Base-by-base conservation (phyloP, 2,329 filamentous ascomycete genomes). In the Colletotrichum sp. region DNA sequence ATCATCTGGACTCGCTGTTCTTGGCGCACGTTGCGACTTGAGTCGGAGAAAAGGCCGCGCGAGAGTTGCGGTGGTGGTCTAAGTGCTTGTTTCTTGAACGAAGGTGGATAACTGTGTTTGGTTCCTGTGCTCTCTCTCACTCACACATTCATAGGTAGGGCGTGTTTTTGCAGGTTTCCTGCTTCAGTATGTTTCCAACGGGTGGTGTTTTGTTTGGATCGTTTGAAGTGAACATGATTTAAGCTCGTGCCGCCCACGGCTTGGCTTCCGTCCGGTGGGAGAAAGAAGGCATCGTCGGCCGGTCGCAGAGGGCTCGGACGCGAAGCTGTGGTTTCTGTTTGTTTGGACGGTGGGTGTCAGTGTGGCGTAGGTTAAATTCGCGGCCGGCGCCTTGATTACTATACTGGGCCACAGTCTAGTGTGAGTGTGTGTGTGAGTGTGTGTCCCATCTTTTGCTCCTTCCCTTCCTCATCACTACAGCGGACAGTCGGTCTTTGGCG, bases 11-110 rank as follows among this genome's bases (percentile, higher is more conserved):
- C 21, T 75, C 73, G 69, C 38, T 30, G 18, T 69, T 55, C 73
- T 75, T 75, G 73, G 69, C 69, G 63, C 69, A 75, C 73, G 73
- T 73, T 73, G 73, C 58, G 58, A 75, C 56, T 71, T 71, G 67
- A 65, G 61, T 65, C 28, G 72, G 61, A 59, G 61, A 12, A 55
- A 64, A 34, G 63, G 71, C 69, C 21, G 56, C 16, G n/a, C 32
- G 61, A 36, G 34, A 26, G 21, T 28, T 58, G 24, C 24, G 21
- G 13, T 28, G 21, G 55, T 58, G 26, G 26, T 58, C 55, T 21
- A 28, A 28, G 55, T 28, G 24, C 55, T 28, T 26, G 61, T 38
- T 43, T 21, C 32, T 63, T 26, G 34, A 48, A 21, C 6, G 21
- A 48, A 21, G 43, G 43, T 21, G 43, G 43, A 48, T 10, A 21